Evolutionary conservation across 2,329 filamentous ascomycete genomes (phyloP).

Genomic region (Metarhizium guizhouense): DNA sequence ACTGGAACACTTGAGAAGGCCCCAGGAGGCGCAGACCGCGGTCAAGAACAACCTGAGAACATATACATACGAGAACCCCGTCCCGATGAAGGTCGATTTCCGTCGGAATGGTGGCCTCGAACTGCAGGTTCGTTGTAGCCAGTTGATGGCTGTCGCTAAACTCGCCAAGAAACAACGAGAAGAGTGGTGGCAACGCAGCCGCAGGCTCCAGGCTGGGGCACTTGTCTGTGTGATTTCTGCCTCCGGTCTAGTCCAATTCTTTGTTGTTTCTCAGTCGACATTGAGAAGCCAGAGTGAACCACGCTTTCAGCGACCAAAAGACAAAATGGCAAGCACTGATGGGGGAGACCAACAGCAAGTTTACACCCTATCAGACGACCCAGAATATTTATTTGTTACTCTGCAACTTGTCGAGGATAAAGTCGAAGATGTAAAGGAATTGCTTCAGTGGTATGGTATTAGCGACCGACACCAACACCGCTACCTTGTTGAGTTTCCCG

Average conservation of each 20-base stretch:
- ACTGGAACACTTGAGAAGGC: constrained; percentile 22
- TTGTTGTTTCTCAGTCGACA: constrained; percentile 23
- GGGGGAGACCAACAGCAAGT: constrained; percentile 7
- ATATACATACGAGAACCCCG: constrained; percentile 18
- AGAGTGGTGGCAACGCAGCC: constrained; percentile 42
- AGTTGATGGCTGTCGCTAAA: constrained; percentile 25
- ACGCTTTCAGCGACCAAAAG: constrained; percentile 11
- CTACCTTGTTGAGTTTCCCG: constrained; percentile 52
- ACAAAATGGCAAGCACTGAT: constrained; percentile 3
- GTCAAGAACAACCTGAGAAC: constrained; percentile 19
- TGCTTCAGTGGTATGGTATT: constrained; percentile 21
- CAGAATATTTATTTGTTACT: constrained; percentile 19
- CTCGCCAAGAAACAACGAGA: constrained; percentile 21
- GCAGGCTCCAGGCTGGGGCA: constrained; percentile 37
- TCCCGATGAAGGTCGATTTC: constrained; percentile 23
- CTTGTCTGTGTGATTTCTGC: constrained; percentile 40
- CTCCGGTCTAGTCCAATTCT: constrained; percentile 29
- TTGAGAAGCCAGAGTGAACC: constrained; percentile 9
- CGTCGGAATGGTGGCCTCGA: constrained; percentile 32
- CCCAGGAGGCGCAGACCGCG: background rate
- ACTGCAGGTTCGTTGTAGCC: constrained; percentile 34
- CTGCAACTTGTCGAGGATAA: constrained; percentile 20
- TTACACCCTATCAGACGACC: constrained; percentile 23
- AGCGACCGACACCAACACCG: constrained; percentile 8
- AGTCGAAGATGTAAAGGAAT: constrained; percentile 11